Evolutionary conservation across 2,329 filamentous ascomycete species (phyloP), one percentile per base, ranked within the genome.

Genomic region (Reticulascus tulasneorum): DNA sequence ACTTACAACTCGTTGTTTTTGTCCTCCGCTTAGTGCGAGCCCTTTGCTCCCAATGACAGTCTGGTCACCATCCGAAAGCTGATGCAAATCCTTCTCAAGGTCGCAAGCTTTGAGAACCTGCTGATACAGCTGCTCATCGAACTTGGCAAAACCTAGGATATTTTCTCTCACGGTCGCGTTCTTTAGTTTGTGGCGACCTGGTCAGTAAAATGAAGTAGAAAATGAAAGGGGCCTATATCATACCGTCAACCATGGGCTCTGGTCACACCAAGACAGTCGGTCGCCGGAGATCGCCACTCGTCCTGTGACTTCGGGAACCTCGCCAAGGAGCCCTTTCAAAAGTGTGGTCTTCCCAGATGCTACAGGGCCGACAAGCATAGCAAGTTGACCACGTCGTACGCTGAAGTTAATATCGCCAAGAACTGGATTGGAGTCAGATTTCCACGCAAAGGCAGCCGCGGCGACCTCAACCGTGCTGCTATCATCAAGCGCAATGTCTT

Each of bases 331-430:
- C 0, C 57, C 58, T 33, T 63, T 64, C 42, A 66, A 58, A 1
- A 71, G 43, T 0, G 67, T 64, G 0, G 61, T 67, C 42, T 72
- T 72, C 0, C 68, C 68, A 1, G 60, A 63, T 1, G 60, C 69
- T 5, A 71, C 52, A 1, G 66, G 64, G 0, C 67, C 67, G 9
- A 66, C 49, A 1, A 71, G 45, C 5, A 71, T 54, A 8, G 55
- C 64, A 8, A 71, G 52, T 5, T 56, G 46, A 4, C 46, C 51
- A 0, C 40, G 35, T 3, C 47, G 43, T 4, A 70, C 39, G 0
- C 41, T 46, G 4, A 70, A 47, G n/a, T 56, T 45, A 16, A 70
- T 46, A 7, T 57, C 33, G 1, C 27, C 44, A 4, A 70, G 48
- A 9, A 50, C 37, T 12, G 42, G 38, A 10, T 42, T 54, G 9